Evolutionary conservation across 768 basidiomycete species (phyloP).

Genomic region (Phylloporus sp.): DNA sequence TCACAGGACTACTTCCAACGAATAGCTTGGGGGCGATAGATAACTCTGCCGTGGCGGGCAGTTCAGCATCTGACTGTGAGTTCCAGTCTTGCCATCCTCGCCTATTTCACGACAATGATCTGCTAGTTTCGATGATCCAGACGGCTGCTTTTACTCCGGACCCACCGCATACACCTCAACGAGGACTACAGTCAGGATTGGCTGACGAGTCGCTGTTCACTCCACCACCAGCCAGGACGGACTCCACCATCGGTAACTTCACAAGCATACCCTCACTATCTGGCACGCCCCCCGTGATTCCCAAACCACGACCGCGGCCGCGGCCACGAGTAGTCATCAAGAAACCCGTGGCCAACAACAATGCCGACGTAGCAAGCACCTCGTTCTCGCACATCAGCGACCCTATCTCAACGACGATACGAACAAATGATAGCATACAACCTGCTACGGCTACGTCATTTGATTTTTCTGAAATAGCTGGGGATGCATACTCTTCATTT

Average conservation of each 20-base stretch:
- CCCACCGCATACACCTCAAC: conserved; percentile 13
- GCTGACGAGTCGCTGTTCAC: conserved; percentile 27
- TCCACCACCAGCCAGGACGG: conserved; percentile 8
- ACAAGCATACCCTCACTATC: conserved; percentile 10
- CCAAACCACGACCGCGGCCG: conserved; percentile 33
- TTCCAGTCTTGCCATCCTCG: background rate
- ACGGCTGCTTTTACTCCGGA: conserved; percentile 15
- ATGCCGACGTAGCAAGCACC: conserved; percentile 1
- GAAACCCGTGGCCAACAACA: conserved; percentile 3
- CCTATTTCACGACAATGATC: background rate
- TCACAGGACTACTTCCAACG: background rate
- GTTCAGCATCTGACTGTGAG: conserved; percentile 9
- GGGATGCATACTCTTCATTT: conserved; percentile 22
- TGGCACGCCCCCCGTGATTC: background rate
- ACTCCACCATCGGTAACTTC: conserved; percentile 13
- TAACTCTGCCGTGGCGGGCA: background rate
- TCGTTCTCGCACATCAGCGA: conserved; percentile 24
- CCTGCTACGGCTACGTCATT: conserved; percentile 11
- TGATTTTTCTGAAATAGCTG: conserved; percentile 7
- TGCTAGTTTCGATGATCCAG: conserved; percentile 18
- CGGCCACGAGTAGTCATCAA: conserved; percentile 30
- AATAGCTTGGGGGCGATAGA: background rate
- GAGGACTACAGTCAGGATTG: conserved; percentile 1
- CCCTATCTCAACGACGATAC: conserved; percentile 7
- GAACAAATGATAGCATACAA: conserved; percentile 20